Evolutionary conservation across 2,329 filamentous ascomycete genomes (phyloP).

Genomic region (Aspergillus tubingensis): DNA sequence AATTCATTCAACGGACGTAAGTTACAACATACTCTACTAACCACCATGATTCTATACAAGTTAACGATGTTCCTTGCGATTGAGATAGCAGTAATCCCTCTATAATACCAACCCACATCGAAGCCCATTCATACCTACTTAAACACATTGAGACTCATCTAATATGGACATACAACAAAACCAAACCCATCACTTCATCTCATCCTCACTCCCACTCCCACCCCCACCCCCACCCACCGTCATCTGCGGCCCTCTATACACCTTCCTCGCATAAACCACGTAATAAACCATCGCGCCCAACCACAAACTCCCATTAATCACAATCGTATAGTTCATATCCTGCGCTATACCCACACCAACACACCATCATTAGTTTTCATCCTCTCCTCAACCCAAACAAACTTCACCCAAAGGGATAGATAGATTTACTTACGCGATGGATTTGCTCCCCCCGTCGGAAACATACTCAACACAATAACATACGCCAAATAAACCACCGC

Average conservation of each 20-base stretch:
- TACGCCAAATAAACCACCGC: conserved; percentile 58
- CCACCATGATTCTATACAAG: too few relatives aligned
- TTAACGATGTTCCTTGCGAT: too few relatives aligned
- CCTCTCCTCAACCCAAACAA: background rate
- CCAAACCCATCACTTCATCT: background rate
- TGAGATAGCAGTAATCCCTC: too few relatives aligned
- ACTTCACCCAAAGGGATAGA: background rate
- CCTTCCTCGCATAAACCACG: conserved; percentile 58
- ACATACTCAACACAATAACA: conserved; percentile 59
- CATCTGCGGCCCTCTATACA: conserved; percentile 61
- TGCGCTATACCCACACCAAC: conserved; percentile 30
- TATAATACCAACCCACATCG: too few relatives aligned
- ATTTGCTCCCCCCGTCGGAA: conserved; percentile 58
- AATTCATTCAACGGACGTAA: too few relatives aligned
- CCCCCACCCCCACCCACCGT: conserved; percentile 48
- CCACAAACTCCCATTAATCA: conserved; percentile 62
- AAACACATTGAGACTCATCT: too few relatives aligned
- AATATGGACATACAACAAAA: too few relatives aligned
- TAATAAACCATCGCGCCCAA: conserved; percentile 58
- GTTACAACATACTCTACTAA: too few relatives aligned
- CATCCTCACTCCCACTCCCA: conserved; percentile 1
- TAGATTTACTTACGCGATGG: conserved; percentile 46
- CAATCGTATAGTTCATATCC: conserved; percentile 64
- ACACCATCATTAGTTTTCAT: background rate
- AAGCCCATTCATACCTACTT: too few relatives aligned